Conservation (phyloP, 2,329 filamentous ascomycete genomes). For the Fusarium chaquense region DNA sequence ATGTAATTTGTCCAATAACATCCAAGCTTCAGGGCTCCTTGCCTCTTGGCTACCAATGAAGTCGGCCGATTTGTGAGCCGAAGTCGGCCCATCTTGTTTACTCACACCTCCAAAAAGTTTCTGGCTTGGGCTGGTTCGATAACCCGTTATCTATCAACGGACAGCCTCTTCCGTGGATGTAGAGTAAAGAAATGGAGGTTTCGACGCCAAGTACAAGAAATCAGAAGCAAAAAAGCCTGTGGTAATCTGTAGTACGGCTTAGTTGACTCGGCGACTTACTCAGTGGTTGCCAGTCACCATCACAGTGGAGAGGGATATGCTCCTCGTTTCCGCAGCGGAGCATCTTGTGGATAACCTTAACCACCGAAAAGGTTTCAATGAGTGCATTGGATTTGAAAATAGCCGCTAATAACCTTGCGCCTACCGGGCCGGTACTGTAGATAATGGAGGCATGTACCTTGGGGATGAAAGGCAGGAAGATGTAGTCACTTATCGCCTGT, state of each 20-base stretch:
- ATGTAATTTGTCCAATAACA: slow-evolving; percentile 35
- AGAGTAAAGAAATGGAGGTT: not conserved
- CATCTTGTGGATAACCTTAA: slow-evolving; percentile 44
- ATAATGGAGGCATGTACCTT: not conserved
- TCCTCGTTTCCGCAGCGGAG: slow-evolving; percentile 39
- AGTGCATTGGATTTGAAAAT: slow-evolving; percentile 20
- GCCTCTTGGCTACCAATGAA: slow-evolving; percentile 40
- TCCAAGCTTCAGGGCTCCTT: slow-evolving; percentile 17
- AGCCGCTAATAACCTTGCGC: slow-evolving; percentile 41
- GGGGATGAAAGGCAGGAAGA: not conserved
- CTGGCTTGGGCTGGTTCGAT: slow-evolving; percentile 7
- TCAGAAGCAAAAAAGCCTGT: not conserved
- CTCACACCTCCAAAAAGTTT: slow-evolving; percentile 19
- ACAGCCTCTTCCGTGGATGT: slow-evolving; percentile 16
- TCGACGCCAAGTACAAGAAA: not conserved
- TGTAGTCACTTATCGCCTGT: slow-evolving; percentile 31
- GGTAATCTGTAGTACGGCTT: not conserved
- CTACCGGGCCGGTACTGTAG: slow-evolving; percentile 14
- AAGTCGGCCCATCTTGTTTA: slow-evolving; percentile 43
- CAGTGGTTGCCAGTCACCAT: slow-evolving; percentile 15
- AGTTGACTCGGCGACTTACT: not conserved
- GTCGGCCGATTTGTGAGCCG: slow-evolving; percentile 43
- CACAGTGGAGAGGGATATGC: slow-evolving; percentile 25
- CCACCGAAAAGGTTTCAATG: not conserved
- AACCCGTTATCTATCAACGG: slow-evolving; percentile 24